Conservation (phyloP, 106 monocot genomes). For the Triglochin maritima region DNA sequence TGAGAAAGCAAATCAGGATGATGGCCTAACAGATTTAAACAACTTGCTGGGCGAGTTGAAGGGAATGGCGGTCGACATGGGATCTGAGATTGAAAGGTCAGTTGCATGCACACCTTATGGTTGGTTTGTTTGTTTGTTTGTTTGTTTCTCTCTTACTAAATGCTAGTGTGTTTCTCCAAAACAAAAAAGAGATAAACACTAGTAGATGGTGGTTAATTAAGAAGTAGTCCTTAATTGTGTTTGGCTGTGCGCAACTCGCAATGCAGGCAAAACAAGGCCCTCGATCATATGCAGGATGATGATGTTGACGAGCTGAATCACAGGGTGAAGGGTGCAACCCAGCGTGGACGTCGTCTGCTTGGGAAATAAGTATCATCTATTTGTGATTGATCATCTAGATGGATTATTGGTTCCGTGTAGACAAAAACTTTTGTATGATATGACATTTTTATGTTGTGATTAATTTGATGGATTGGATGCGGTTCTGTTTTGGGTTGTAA, state of each 20-base stretch:
- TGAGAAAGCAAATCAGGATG: conserved; percentile 69
- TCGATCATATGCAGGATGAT: neutral
- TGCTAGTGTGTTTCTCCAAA: neutral
- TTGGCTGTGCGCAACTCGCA: neutral
- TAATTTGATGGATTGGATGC: too few species aligned
- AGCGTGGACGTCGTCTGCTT: conserved; percentile 10
- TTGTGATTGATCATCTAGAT: too few species aligned
- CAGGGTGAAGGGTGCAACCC: conserved; percentile 9
- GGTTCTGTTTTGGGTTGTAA: too few species aligned
- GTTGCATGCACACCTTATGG: neutral
- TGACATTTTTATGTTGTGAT: too few species aligned
- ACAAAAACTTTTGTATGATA: too few species aligned
- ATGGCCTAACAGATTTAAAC: conserved; percentile 42
- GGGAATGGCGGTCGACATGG: conserved; percentile 77
- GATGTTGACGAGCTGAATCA: conserved; percentile 5
- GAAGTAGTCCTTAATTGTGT: neutral
- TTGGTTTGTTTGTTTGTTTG: neutral
- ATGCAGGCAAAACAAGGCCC: conserved; percentile 7
- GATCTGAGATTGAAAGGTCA: conserved; percentile 59
- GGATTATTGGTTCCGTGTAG: too few species aligned
- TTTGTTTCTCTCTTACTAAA: neutral
- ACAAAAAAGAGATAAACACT: neutral
- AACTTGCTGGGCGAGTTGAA: conserved; percentile 43
- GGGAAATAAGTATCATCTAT: conserved; percentile 6
- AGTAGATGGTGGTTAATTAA: neutral